These are phyloP conservation scores for Candida sp. DNA, from an alignment of 1,139 yeast genomes.

Conservation along the genomic window DNA sequence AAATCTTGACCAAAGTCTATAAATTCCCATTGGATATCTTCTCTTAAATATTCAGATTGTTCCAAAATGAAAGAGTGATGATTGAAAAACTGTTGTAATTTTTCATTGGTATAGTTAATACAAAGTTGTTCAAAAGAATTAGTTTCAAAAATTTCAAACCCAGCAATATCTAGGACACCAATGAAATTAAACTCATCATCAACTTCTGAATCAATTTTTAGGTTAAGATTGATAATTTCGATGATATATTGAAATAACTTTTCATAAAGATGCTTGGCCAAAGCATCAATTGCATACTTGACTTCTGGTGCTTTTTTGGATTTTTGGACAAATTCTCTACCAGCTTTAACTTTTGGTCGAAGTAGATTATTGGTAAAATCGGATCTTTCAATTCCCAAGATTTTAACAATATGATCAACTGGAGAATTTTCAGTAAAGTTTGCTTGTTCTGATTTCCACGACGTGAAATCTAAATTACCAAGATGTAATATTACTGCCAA, in stretches of 20 bases:
- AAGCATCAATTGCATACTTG: conserved; percentile 77
- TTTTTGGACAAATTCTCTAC: conserved; percentile 80
- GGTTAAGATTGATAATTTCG: conserved; percentile 67
- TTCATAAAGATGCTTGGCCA: conserved; percentile 86
- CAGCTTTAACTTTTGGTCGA: conserved; percentile 88
- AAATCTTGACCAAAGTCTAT: conserved; percentile 96
- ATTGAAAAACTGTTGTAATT: conserved; percentile 93
- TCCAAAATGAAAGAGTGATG: conserved; percentile 97
- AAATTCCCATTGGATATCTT: conserved; percentile 94
- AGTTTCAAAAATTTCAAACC: conserved; percentile 89
- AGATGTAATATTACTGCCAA: conserved; percentile 79
- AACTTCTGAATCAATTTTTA: conserved; percentile 29
- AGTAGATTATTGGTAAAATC: conserved; percentile 58
- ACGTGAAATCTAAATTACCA: conserved; percentile 78
- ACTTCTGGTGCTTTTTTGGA: conserved; percentile 82
- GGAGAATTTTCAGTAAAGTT: conserved; percentile 55
- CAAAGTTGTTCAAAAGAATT: conserved; percentile 97
- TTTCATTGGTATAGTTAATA: conserved; percentile 95
- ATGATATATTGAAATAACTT: conserved; percentile 78
- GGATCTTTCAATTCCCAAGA: conserved; percentile 61
- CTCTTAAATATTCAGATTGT: conserved; percentile 92
- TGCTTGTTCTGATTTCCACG: conserved; percentile 80
- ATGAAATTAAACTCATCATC: conserved; percentile 52
- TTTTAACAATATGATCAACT: conserved; percentile 51
- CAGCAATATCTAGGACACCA: conserved; percentile 96